Evolutionary conservation across 768 basidiomycete genomes (phyloP).

Genomic region (Phlegmacium glaucopus): DNA sequence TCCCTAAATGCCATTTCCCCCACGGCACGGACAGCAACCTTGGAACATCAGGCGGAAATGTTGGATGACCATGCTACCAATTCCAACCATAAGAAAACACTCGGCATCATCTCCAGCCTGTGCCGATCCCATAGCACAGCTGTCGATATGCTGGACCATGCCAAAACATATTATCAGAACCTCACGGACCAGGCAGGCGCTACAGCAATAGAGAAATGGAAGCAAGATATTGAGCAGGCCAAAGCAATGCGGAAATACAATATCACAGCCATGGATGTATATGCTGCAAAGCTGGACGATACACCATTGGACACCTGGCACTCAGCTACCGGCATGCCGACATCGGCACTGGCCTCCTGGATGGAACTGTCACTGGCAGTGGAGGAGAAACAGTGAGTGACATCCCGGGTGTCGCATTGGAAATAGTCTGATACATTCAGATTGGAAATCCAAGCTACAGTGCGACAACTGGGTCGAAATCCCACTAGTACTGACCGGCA

Average conservation of each 20-base stretch:
- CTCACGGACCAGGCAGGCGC: too few relatives aligned
- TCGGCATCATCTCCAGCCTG: conserved; percentile 10
- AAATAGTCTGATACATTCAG: too few relatives aligned
- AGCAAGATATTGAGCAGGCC: too few relatives aligned
- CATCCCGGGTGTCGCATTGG: too few relatives aligned
- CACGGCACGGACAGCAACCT: conserved; percentile 10
- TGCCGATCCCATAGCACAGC: not conserved
- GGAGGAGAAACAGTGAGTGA: conserved; percentile 8
- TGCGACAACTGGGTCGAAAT: too few relatives aligned
- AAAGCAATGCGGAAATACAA: too few relatives aligned
- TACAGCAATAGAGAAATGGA: too few relatives aligned
- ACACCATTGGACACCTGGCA: too few relatives aligned
- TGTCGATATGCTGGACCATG: not conserved
- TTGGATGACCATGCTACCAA: conserved; percentile 23
- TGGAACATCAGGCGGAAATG: conserved; percentile 12
- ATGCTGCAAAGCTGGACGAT: not conserved
- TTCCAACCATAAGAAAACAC: conserved; percentile 22
- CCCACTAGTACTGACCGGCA: too few relatives aligned
- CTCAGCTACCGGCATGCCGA: not conserved
- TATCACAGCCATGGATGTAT: too few relatives aligned
- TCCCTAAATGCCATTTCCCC: conserved; percentile 12
- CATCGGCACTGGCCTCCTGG: not conserved
- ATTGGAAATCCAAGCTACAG: too few relatives aligned
- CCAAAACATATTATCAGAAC: too few relatives aligned
- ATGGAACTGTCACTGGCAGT: conserved; percentile 1